Evolutionary conservation across 2,329 filamentous ascomycete genomes (phyloP), one percentile per base, ranked within the genome.

Genomic region (Cordyceps militaris): DNA sequence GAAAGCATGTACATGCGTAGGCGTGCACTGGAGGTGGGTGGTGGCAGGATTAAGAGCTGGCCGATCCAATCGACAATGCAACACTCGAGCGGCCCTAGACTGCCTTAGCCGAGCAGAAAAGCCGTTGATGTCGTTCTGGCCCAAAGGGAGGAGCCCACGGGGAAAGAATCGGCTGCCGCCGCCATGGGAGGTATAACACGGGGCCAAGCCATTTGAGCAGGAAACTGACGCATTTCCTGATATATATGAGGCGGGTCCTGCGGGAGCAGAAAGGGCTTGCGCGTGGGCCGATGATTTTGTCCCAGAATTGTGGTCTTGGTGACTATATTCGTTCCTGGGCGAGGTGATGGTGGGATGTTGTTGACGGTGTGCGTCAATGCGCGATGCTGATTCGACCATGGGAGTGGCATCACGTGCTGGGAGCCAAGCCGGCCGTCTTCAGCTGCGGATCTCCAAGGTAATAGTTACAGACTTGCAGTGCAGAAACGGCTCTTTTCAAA

Each of bases 31-130:
- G 44, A 56, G 36, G 32, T 47, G 56, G 56, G 40, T 13, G 36
- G 30, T 13, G 38, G n/a, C n/a, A 51, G 38, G 40, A 30, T 57
- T 52, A 57, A 57, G 38, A 52, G n/a, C 47, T 46, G 55, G n/a
- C n/a, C 38, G 38, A 53, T 53, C 36, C 2, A 13, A 28, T 40
- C 34, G 28, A 28, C 14, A 30, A 14, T 32, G 21, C 11, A 13
- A 23, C 32, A 42, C 8, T 32, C 28, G 28, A 16, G 34, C 13
- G n/a, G n/a, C n/a, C n/a, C n/a, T n/a, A 28, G 7, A 16, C 24
- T 19, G 11, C 38, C 38, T 40, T n/a, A n/a, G 43, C 21, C 26
- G 6, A 28, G 24, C 14, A 14, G 24, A 13, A 9, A 47, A 30
- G 46, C n/a, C 46, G 10, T 44, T 21, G 38, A 16, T 43, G 3